phyloP scores from a whole-genome alignment of 441 rosid genomes.

The Adansonia madagascariensis region DNA sequence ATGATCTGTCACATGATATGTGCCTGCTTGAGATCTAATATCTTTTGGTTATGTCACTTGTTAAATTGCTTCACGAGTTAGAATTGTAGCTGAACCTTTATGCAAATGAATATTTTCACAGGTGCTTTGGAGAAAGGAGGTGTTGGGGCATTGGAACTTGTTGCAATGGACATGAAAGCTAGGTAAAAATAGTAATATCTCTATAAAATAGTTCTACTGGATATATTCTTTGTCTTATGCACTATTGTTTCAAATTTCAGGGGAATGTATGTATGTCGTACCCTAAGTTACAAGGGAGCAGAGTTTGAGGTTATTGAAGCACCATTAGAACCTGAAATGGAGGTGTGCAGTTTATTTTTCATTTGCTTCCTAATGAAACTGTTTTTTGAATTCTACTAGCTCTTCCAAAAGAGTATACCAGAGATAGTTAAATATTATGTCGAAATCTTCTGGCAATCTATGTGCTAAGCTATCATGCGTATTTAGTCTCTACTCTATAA shows the following conservation, averaged over 20 bases:
- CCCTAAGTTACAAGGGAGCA: constrained; percentile 93
- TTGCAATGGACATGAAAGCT: constrained; percentile 99
- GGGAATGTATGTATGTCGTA: constrained; percentile 99
- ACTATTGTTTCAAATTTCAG: constrained; percentile 47
- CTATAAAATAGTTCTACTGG: constrained; percentile 19
- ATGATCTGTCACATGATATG: not conserved
- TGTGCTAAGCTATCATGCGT: not conserved
- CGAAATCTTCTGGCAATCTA: not conserved
- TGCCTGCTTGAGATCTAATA: not conserved
- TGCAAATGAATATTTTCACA: constrained; percentile 43
- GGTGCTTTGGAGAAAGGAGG: constrained; percentile 99
- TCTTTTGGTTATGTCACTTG: constrained; percentile 8
- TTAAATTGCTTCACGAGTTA: constrained; percentile 14
- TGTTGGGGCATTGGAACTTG: constrained; percentile 97
- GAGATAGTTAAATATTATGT: constrained; percentile 11
- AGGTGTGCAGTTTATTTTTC: constrained; percentile 46
- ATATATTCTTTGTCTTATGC: constrained; percentile 30
- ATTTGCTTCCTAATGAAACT: constrained; percentile 13
- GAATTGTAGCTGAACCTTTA: constrained; percentile 11
- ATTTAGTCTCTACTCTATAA: not conserved
- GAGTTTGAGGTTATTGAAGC: constrained; percentile 98
- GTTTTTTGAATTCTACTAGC: constrained; percentile 22
- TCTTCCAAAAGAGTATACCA: not conserved
- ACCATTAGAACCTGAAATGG: constrained; percentile 87
- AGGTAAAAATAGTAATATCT: constrained; percentile 55